Evolutionary conservation across 352 stramenopile species (phyloP), one percentile per base, ranked within the genome.

Genomic region (Pythium grandisporangium): DNA sequence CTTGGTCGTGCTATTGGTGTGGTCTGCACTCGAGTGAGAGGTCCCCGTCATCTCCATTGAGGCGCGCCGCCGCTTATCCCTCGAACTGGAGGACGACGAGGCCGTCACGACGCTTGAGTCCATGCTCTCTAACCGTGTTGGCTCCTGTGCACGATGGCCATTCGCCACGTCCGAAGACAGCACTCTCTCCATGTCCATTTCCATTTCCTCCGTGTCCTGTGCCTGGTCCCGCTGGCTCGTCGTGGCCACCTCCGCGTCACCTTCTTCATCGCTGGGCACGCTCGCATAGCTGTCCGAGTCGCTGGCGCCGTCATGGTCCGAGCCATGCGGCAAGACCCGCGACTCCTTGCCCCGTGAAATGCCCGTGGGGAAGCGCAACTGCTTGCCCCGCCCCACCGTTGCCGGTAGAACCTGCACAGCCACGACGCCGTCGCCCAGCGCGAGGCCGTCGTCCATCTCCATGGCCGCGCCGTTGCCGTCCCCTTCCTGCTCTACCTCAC

Each of bases 211-310:
- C n/a, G n/a, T n/a, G n/a, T n/a, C n/a, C n/a, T n/a, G n/a, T n/a
- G n/a, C n/a, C n/a, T n/a, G n/a, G n/a, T n/a, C n/a, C n/a, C n/a
- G n/a, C n/a, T n/a, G n/a, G n/a, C n/a, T n/a, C n/a, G n/a, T n/a
- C n/a, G n/a, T n/a, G n/a, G n/a, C n/a, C n/a, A 57, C 59, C n/a
- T 79, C 65, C 3, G 65, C 63, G 23, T 85, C 74, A 10, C 71
- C 63, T 44, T 71, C 63, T 25, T 84, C 70, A 29, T 75, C 72
- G 41, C 72, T 88, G 7, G 69, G 69, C 36, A 91, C 61, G 8
- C 71, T 87, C 27, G 80, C 56, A 30, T 85, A 72, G 58, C 77
- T 91, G 37, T 85, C 72, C 42, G 80, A 66, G 36, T 70, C 85
- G 40, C 86, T 71, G 49, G 66, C 78, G 38, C 43, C 40, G 22